Percentiles rank a stretch among this genome's conserved stretches.
Evolutionary conservation across 441 rosid species (phyloP).

Genomic region (Codiaeum variegatum): DNA sequence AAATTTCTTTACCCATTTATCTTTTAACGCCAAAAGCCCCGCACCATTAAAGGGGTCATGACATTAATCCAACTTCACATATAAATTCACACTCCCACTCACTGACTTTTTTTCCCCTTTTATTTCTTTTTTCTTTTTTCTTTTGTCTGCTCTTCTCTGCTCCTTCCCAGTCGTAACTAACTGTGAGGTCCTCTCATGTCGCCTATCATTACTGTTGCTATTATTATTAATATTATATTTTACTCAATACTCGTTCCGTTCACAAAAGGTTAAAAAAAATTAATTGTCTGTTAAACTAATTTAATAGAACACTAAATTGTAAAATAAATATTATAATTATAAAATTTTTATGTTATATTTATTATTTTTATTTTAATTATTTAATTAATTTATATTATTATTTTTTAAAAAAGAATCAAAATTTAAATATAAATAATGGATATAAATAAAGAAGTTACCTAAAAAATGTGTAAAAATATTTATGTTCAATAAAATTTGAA

Average conservation of each 20-base stretch:
- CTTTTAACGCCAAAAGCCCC: background rate
- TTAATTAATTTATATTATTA: too few species aligned
- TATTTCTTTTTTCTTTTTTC: too few species aligned
- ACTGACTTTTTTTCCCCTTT: background rate
- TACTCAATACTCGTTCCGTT: too few species aligned
- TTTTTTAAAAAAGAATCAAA: too few species aligned
- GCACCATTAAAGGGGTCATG: constrained; percentile 21
- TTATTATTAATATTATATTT: background rate
- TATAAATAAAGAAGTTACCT: too few species aligned
- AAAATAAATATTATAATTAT: too few species aligned
- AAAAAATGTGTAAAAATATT: too few species aligned
- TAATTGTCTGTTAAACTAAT: background rate
- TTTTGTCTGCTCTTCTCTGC: constrained; percentile 12
- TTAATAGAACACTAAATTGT: too few species aligned
- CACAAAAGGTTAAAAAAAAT: background rate
- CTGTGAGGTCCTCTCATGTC: constrained; percentile 10
- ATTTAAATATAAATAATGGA: too few species aligned
- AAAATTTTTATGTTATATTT: too few species aligned
- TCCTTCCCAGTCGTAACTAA: background rate
- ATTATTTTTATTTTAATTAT: too few species aligned
- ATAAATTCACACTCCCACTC: background rate
- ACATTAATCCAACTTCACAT: constrained; percentile 10
- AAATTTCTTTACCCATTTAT: constrained; percentile 6
- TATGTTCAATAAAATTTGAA: too few species aligned
- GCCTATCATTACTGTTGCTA: background rate